Conservation (phyloP, 2,329 filamentous ascomycete species). For the Cadophora sp. region DNA sequence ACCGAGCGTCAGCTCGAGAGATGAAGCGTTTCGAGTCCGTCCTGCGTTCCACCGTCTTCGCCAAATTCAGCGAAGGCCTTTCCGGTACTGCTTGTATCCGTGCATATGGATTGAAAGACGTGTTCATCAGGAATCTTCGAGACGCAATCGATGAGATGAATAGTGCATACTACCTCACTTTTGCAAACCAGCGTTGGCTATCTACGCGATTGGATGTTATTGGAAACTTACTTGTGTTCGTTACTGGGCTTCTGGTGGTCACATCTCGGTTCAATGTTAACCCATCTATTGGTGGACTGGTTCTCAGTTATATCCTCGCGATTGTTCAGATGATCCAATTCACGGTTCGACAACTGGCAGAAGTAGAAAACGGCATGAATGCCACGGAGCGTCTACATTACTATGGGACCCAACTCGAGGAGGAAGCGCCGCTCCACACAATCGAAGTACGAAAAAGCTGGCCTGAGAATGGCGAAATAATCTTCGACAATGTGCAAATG, state of each 20-base stretch:
- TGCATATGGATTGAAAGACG: constrained; percentile 82
- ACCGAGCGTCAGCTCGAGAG: constrained; percentile 88
- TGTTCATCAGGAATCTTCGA: constrained; percentile 75
- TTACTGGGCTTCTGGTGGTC: constrained; percentile 87
- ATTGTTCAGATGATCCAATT: constrained; percentile 98
- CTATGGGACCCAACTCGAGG: constrained; percentile 85
- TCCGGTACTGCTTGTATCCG: constrained; percentile 84
- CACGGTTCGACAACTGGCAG: constrained; percentile 89
- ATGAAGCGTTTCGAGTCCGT: constrained; percentile 94
- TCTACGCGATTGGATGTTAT: constrained; percentile 85
- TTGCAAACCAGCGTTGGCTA: constrained; percentile 94
- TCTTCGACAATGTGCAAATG: constrained; percentile 80
- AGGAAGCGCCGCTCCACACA: constrained; percentile 86
- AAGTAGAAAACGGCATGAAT: constrained; percentile 99
- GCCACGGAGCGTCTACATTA: constrained; percentile 90
- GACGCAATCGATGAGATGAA: constrained; percentile 89
- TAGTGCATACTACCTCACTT: constrained; percentile 91
- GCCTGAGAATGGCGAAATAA: constrained; percentile 86
- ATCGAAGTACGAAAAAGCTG: constrained; percentile 75
- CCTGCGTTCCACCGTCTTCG: constrained; percentile 85
- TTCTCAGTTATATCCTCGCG: constrained; percentile 89
- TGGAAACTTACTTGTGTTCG: constrained; percentile 84
- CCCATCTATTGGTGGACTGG: constrained; percentile 85
- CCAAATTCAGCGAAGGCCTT: constrained; percentile 89
- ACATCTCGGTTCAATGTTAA: constrained; percentile 86